These are phyloP conservation scores for Bacidia gigantensis DNA, from an alignment of 495 filamentous ascomycete species.

Conservation along the genomic window DNA sequence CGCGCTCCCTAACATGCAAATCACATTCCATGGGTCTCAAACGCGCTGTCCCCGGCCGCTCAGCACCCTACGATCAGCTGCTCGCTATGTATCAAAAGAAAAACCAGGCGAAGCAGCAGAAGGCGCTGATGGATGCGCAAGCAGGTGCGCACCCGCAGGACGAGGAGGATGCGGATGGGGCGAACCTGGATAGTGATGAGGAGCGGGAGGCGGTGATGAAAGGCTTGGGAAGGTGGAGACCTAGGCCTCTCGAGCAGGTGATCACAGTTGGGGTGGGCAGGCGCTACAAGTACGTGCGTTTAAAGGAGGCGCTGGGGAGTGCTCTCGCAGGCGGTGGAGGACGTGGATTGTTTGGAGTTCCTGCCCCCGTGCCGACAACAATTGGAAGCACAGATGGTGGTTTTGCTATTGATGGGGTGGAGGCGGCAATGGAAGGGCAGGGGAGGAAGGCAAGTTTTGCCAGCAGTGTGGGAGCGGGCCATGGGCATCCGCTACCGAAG, in stretches of 20 bases:
- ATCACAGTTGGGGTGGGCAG: slow-evolving; percentile 51
- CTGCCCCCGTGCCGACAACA: not conserved
- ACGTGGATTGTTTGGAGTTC: slow-evolving; percentile 27
- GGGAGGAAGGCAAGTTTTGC: slow-evolving; percentile 8
- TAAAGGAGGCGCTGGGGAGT: slow-evolving; percentile 76
- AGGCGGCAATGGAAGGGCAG: slow-evolving; percentile 1
- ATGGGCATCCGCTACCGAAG: slow-evolving; percentile 3
- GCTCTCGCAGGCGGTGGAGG: slow-evolving; percentile 43
- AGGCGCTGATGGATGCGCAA: slow-evolving; percentile 86
- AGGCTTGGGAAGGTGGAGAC: slow-evolving; percentile 59
- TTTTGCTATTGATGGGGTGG: not conserved
- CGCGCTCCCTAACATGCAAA: slow-evolving; percentile 88
- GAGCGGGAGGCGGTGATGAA: slow-evolving; percentile 81
- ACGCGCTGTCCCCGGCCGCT: slow-evolving; percentile 75
- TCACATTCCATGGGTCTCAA: slow-evolving; percentile 95
- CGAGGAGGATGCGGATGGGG: slow-evolving; percentile 60
- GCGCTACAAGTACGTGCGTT: slow-evolving; percentile 69
- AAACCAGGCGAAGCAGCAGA: slow-evolving; percentile 95
- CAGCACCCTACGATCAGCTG: slow-evolving; percentile 88
- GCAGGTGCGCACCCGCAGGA: slow-evolving; percentile 50
- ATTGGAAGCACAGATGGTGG: not conserved
- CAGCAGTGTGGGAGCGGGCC: slow-evolving; percentile 3
- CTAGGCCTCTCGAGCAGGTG: slow-evolving; percentile 56
- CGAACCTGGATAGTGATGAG: slow-evolving; percentile 80
- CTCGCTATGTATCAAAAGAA: slow-evolving; percentile 94